These are phyloP conservation scores for Poronia punctata DNA, from an alignment of 495 filamentous ascomycete species.

Conservation along the genomic window DNA sequence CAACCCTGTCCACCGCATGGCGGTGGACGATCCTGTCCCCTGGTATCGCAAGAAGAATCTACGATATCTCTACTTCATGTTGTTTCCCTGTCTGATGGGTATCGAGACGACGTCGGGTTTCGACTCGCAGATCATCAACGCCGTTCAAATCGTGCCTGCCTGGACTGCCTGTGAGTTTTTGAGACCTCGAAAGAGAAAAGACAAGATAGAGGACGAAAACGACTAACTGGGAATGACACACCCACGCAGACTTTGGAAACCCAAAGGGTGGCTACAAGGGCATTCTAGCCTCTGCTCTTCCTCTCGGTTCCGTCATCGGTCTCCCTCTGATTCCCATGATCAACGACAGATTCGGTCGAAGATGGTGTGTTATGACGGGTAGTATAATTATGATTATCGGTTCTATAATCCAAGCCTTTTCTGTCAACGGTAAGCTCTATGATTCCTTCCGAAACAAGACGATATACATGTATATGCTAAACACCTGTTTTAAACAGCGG, in stretches of 20 bases:
- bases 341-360: conserved; percentile 49
- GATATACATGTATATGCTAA: too few relatives aligned
- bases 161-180: conserved; percentile 50
- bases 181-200: too few relatives aligned
- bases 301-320: conserved; percentile 41
- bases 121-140: conserved; percentile 66
- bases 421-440: conserved; percentile 41
- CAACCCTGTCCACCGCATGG: conserved; percentile 47
- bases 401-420: conserved; percentile 48
- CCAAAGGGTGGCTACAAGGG: conserved; percentile 39
- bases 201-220: not conserved
- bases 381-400: conserved; percentile 51
- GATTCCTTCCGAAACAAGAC: too few relatives aligned
- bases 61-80: conserved; percentile 50
- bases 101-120: conserved; percentile 68
- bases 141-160: conserved; percentile 52
- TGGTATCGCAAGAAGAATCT: conserved; percentile 63
- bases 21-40: conserved; percentile 45
- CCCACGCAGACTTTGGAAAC: conserved; percentile 40
- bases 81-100: conserved; percentile 62
- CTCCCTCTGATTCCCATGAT: conserved; percentile 53
- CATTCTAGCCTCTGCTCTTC: conserved; percentile 37
- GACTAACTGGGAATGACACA: conserved; percentile 1
- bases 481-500: too few relatives aligned
- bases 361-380: conserved; percentile 54